Evolutionary conservation across 1,284 basidiomycete genomes (phyloP).

Genomic region (Irpex sp.): DNA sequence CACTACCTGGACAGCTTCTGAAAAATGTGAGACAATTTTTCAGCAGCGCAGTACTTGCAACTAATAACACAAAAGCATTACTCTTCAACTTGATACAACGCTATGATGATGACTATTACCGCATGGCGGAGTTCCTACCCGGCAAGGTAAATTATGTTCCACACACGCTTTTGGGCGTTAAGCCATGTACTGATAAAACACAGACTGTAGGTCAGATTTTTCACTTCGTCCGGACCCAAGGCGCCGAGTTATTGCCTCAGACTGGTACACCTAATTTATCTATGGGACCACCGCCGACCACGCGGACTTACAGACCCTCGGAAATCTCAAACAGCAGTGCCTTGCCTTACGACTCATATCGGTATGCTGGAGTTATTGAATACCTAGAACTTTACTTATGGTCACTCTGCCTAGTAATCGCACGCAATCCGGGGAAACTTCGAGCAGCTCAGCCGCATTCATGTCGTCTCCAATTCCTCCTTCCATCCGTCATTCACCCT

Average conservation of each 20-base stretch:
- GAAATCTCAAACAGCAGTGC: background rate
- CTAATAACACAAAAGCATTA: constrained; percentile 42
- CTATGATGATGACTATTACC: constrained; percentile 74
- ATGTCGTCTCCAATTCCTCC: background rate
- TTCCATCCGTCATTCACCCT: background rate
- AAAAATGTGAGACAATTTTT: constrained; percentile 43
- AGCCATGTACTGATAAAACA: background rate
- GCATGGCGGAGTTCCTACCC: constrained; percentile 70
- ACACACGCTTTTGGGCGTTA: background rate
- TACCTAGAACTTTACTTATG: background rate
- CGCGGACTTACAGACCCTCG: background rate
- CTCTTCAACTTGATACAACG: constrained; percentile 65
- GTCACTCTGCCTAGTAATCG: background rate
- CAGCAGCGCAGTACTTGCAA: constrained; percentile 38
- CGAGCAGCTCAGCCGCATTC: background rate
- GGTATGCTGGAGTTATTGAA: background rate
- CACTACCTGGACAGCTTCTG: constrained; percentile 52
- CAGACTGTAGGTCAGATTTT: background rate
- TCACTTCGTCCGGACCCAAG: background rate
- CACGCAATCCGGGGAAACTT: background rate
- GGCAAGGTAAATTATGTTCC: constrained; percentile 54
- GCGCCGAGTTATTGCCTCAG: background rate
- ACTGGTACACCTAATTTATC: background rate
- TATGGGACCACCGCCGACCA: background rate
- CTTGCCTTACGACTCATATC: background rate